Evolutionary conservation across 75 land plant genomes (phyloP).

Genomic region (Pinus taeda): DNA sequence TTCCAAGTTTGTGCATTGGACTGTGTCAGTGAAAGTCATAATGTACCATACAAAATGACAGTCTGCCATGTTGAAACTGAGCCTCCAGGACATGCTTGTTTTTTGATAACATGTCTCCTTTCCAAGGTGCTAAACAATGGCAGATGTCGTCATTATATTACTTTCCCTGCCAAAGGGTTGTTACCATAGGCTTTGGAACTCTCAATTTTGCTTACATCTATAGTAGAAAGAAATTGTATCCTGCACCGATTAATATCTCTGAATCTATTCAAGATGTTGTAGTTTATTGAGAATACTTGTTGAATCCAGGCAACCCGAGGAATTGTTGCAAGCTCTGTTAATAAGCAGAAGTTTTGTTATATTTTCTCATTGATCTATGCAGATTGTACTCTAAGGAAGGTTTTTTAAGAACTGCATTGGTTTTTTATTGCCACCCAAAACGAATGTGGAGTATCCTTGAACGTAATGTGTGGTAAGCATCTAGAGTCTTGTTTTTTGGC

Average conservation of each 20-base stretch:
- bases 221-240: slow-evolving; percentile 4
- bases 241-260: background rate
- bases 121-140: background rate
- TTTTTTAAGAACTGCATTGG: background rate
- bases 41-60: slow-evolving; percentile 10
- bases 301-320: slow-evolving; percentile 1
- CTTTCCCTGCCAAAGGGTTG: background rate
- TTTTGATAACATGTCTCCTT: slow-evolving; percentile 1
- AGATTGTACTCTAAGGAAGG: background rate
- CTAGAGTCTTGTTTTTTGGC: background rate
- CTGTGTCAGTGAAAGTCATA: background rate
- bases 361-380: background rate
- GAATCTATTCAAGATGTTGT: background rate
- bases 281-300: slow-evolving; percentile 9
- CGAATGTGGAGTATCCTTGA: background rate
- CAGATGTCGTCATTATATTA: background rate
- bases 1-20: slow-evolving; percentile 1
- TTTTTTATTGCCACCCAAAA: slow-evolving; percentile 3
- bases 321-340: slow-evolving; percentile 7
- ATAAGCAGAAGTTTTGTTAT: background rate
- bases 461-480: background rate
- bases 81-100: slow-evolving; percentile 1
- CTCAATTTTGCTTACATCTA: slow-evolving; percentile 5
- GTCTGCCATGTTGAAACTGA: background rate
- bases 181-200: slow-evolving; percentile 2